Evolutionary conservation across 2,329 filamentous ascomycete species (phyloP).

Genomic region (Fusarium virguliforme): DNA sequence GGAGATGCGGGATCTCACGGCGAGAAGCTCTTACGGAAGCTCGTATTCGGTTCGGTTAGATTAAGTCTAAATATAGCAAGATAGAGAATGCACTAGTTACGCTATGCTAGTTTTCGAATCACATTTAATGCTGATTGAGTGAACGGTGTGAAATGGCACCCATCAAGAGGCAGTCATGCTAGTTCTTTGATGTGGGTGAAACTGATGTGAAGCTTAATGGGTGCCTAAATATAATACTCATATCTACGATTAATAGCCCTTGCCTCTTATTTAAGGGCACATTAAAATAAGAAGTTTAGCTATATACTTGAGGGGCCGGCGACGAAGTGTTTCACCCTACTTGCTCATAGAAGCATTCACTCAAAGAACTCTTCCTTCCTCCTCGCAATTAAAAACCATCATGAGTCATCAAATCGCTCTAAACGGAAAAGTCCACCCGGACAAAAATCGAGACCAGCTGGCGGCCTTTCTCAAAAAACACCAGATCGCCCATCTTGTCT

Average conservation of each 20-base stretch:
- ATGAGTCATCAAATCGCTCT: neutral
- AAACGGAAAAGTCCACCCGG: neutral
- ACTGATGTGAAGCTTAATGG: neutral
- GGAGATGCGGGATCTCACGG: neutral
- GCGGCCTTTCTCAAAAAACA: neutral
- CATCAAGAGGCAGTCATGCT: neutral
- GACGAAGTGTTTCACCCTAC: neutral
- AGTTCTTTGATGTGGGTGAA: neutral
- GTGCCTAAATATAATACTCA: neutral
- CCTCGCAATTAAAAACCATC: neutral
- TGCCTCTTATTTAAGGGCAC: neutral
- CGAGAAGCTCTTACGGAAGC: conserved; percentile 4
- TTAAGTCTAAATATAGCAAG: neutral
- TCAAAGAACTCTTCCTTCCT: neutral
- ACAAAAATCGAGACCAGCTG: neutral
- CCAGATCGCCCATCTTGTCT: neutral
- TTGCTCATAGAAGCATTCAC: neutral
- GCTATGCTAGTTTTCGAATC: too few species aligned
- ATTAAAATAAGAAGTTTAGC: neutral
- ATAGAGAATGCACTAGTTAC: too few species aligned
- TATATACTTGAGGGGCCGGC: neutral
- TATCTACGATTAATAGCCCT: neutral
- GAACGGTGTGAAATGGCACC: too few species aligned
- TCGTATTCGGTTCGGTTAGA: neutral
- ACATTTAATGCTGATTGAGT: too few species aligned